Evolutionary conservation across 257 asterid genomes (phyloP).

Genomic region (Apocynum venetum): DNA sequence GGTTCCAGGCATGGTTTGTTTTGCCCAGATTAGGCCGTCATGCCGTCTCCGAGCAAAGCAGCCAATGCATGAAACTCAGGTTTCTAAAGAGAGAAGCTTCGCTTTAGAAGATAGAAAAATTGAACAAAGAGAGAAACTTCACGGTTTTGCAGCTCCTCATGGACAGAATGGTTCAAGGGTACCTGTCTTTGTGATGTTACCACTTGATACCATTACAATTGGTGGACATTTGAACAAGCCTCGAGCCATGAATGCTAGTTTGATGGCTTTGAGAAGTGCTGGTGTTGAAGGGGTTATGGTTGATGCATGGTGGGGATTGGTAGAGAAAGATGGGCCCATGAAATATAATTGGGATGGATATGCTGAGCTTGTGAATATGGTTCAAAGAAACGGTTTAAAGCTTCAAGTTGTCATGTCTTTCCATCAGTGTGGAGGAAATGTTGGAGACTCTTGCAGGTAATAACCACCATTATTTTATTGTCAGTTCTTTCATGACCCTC

Average conservation of each 20-base stretch:
- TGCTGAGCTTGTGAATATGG: constrained; percentile 72
- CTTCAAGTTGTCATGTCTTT: constrained; percentile 93
- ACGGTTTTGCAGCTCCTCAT: constrained; percentile 36
- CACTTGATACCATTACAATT: constrained; percentile 64
- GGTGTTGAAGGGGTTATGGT: constrained; percentile 96
- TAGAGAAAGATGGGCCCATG: constrained; percentile 84
- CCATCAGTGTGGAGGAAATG: constrained; percentile 94
- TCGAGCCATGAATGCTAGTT: constrained; percentile 75
- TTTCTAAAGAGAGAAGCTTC: neutral
- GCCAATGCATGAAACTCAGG: constrained; percentile 31
- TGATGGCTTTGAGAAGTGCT: constrained; percentile 80
- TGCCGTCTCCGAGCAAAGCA: constrained; percentile 39
- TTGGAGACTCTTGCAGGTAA: constrained; percentile 92
- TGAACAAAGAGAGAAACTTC: constrained; percentile 50
- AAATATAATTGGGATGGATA: constrained; percentile 92
- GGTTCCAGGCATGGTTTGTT: constrained; percentile 43
- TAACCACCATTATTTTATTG: neutral
- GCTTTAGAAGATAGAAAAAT: constrained; percentile 12
- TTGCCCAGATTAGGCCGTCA: constrained; percentile 45
- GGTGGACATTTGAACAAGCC: constrained; percentile 67
- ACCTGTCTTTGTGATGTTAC: constrained; percentile 90
- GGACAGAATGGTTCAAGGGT: constrained; percentile 36
- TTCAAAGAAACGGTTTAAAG: constrained; percentile 64
- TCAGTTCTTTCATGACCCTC: neutral
- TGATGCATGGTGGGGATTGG: constrained; percentile 96